A percentile compares a stretch with the other conserved stretches of the same genome.
phyloP scores from a whole-genome alignment of 1,139 yeast genomes.

The Sugiyamaella japonica region DNA sequence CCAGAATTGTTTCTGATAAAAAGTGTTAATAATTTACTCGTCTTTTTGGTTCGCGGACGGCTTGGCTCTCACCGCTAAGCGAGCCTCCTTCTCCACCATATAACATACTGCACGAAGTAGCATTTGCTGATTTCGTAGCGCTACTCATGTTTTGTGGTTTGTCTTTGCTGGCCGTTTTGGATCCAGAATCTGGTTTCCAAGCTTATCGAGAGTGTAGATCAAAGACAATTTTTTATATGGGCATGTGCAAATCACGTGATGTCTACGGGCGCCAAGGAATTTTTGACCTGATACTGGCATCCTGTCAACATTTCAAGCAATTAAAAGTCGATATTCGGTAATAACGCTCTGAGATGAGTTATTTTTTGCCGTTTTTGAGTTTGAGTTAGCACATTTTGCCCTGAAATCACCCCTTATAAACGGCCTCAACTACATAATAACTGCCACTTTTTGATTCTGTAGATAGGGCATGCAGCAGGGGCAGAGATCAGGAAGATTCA shows the following conservation, averaged over 20 bases:
- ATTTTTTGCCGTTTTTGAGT: too few relatives aligned
- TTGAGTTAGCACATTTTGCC: too few relatives aligned
- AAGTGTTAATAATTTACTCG: neutral
- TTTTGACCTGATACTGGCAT: too few relatives aligned
- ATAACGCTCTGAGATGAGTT: too few relatives aligned
- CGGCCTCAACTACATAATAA: too few relatives aligned
- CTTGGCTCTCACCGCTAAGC: neutral
- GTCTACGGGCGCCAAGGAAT: too few relatives aligned
- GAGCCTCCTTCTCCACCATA: neutral
- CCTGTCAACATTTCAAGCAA: too few relatives aligned
- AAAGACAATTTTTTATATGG: neutral
- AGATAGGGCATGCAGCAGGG: too few relatives aligned
- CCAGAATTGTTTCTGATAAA: slow-evolving; percentile 75
- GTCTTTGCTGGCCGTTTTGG: neutral
- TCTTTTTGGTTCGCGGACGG: neutral
- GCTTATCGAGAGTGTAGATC: neutral
- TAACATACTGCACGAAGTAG: slow-evolving; percentile 24
- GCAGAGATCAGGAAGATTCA: too few relatives aligned
- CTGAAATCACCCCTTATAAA: too few relatives aligned
- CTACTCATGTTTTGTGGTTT: neutral
- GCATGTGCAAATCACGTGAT: neutral
- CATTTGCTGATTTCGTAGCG: slow-evolving; percentile 12
- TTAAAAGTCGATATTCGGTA: too few relatives aligned
- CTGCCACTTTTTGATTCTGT: too few relatives aligned
- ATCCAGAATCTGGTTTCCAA: neutral